A percentile compares a stretch with the other conserved stretches of the same genome.
phyloP scores from a whole-genome alignment of 345 rosid species.

The Excoecaria agallocha region DNA sequence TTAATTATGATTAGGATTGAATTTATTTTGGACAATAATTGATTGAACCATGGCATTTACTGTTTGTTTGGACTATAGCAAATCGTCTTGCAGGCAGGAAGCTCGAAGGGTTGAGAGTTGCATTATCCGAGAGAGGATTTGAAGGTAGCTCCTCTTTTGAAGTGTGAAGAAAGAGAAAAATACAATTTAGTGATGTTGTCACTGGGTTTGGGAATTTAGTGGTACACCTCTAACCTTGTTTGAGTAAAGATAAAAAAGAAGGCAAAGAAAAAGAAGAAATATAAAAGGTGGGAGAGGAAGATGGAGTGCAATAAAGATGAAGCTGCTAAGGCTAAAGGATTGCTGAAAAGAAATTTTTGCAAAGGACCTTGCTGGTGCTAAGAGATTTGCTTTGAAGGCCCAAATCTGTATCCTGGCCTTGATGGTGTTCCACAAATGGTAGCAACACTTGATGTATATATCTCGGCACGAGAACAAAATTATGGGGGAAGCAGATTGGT shows the following conservation, averaged over 20 bases:
- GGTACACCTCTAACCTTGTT: background rate
- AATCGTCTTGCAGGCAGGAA: background rate
- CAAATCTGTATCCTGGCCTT: conserved; percentile 68
- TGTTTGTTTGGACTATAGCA: background rate
- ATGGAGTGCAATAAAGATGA: conserved; percentile 97
- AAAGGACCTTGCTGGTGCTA: conserved; percentile 69
- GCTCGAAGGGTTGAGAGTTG: background rate
- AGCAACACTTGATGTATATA: conserved; percentile 55
- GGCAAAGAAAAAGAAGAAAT: background rate
- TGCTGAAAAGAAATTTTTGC: conserved; percentile 77
- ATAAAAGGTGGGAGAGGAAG: conserved; percentile 1
- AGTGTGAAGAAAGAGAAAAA: background rate
- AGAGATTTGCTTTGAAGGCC: conserved; percentile 72
- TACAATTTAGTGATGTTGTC: background rate
- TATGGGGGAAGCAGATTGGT: conserved; percentile 78
- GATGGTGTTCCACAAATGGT: conserved; percentile 67
- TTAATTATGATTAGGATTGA: background rate
- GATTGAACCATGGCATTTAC: background rate
- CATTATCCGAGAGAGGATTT: background rate
- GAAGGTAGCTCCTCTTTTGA: background rate
- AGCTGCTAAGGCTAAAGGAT: conserved; percentile 78
- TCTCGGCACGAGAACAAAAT: conserved; percentile 62
- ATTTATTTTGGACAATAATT: background rate
- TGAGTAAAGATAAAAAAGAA: background rate
- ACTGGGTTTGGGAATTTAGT: background rate